Percentiles rank a stretch among this genome's conserved stretches.
Conservation (phyloP, 2,329 filamentous ascomycete genomes). For the Stachybotrys chartarum region DNA sequence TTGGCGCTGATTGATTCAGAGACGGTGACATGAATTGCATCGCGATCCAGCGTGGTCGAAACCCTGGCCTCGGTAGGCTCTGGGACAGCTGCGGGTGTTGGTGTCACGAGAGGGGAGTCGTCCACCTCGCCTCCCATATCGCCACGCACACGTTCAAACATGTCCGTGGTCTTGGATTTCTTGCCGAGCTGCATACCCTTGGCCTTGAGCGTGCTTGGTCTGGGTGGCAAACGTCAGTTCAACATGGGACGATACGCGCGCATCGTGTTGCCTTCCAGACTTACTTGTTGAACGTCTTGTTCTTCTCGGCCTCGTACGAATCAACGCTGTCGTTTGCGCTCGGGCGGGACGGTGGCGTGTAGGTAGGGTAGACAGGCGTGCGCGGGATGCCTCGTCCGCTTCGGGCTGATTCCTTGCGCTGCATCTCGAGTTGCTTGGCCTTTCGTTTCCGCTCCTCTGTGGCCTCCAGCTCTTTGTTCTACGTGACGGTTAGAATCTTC, state of each 20-base stretch:
- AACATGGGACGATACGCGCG: not conserved
- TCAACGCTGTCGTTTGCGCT: constrained; percentile 79
- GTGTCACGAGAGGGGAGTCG: constrained; percentile 63
- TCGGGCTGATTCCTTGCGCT: constrained; percentile 90
- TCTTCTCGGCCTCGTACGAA: constrained; percentile 94
- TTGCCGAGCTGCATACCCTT: constrained; percentile 99
- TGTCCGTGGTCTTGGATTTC: constrained; percentile 95
- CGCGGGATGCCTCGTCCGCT: constrained; percentile 63
- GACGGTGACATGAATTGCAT: constrained; percentile 82
- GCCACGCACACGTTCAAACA: constrained; percentile 91
- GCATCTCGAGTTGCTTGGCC: constrained; percentile 97
- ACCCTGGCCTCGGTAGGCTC: constrained; percentile 46
- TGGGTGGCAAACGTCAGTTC: constrained; percentile 16
- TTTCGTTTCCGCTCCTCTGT: constrained; percentile 98
- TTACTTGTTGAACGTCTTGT: constrained; percentile 78
- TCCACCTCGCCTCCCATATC: constrained; percentile 86
- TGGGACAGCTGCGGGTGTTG: constrained; percentile 41
- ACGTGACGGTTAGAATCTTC: too few species aligned
- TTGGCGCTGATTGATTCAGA: constrained; percentile 87
- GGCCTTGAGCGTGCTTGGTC: constrained; percentile 64
- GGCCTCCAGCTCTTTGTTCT: constrained; percentile 98
- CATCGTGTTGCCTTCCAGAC: constrained; percentile 15
- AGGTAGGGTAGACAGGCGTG: constrained; percentile 79
- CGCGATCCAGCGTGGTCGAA: constrained; percentile 66
- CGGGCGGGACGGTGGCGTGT: constrained; percentile 71